phyloP scores from a whole-genome alignment of 1,284 basidiomycete species.

The Filobasidium uniguttulatum region DNA sequence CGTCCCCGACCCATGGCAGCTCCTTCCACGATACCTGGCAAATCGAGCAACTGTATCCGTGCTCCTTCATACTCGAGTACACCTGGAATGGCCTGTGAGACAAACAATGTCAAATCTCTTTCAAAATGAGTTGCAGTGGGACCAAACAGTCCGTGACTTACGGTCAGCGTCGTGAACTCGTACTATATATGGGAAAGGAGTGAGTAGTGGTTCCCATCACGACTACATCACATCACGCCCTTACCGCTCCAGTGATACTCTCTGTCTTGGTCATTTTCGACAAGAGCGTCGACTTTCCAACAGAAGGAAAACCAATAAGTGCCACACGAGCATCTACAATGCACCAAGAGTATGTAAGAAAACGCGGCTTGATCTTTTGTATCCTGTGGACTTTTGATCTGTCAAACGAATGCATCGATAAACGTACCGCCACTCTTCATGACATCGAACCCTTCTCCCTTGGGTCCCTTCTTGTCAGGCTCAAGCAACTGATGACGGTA shows the following conservation, averaged over 20 bases:
- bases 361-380: too few relatives aligned
- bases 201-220: too few relatives aligned
- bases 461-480: conserved; percentile 62
- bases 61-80: conserved; percentile 89
- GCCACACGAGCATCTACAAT: conserved; percentile 71
- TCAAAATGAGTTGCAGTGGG: not conserved
- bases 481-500: conserved; percentile 82
- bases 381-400: not conserved
- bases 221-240: not conserved
- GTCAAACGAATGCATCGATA: not conserved
- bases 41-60: conserved; percentile 81
- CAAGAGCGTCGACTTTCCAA: conserved; percentile 88
- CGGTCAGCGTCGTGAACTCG: conserved; percentile 87
- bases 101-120: not conserved
- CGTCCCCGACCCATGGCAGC: conserved; percentile 85
- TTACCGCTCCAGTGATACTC: conserved; percentile 61
- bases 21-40: conserved; percentile 96
- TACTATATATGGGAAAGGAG: conserved; percentile 41
- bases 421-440: conserved; percentile 63
- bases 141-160: conserved; percentile 22
- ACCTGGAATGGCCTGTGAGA: conserved; percentile 68
- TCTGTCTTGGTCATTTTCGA: conserved; percentile 83
- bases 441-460: conserved; percentile 82
- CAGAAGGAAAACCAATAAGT: conserved; percentile 85
- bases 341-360: not conserved